A percentile compares a stretch with the other conserved stretches of the same genome.
Evolutionary conservation across 768 basidiomycete genomes (phyloP).

Genomic region (Leccinum boreale): DNA sequence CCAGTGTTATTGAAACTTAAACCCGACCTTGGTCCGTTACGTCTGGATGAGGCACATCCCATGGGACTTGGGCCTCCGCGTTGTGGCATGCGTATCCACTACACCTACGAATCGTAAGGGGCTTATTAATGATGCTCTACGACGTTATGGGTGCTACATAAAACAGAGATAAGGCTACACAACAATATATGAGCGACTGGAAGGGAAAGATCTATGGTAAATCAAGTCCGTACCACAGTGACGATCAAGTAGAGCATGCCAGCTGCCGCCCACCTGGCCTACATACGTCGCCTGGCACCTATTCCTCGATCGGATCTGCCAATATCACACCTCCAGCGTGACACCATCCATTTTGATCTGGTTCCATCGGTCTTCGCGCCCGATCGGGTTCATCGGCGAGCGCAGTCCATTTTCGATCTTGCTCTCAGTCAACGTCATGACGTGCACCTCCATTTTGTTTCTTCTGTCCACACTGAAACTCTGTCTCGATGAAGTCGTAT

Average conservation of each 20-base stretch:
- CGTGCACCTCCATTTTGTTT: slow-evolving; percentile 4
- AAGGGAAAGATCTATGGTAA: not conserved
- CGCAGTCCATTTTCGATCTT: not conserved
- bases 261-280: not conserved
- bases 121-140: not conserved
- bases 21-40: not conserved
- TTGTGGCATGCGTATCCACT: not conserved
- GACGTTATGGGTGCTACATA: not conserved
- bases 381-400: not conserved
- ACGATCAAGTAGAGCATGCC: not conserved
- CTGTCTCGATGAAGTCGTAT: not conserved
- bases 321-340: not conserved
- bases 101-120: not conserved
- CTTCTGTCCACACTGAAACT: not conserved
- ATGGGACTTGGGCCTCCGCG: not conserved
- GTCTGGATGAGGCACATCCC: not conserved
- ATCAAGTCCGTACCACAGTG: not conserved
- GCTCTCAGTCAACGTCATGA: not conserved
- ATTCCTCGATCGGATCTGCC: not conserved
- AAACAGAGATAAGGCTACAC: not conserved
- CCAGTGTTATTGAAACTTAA: not conserved
- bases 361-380: not conserved
- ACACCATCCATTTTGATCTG: not conserved
- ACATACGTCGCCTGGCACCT: not conserved
- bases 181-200: not conserved